Evolutionary conservation across 768 basidiomycete species (phyloP).

Genomic region (Pisolithus orientalis): DNA sequence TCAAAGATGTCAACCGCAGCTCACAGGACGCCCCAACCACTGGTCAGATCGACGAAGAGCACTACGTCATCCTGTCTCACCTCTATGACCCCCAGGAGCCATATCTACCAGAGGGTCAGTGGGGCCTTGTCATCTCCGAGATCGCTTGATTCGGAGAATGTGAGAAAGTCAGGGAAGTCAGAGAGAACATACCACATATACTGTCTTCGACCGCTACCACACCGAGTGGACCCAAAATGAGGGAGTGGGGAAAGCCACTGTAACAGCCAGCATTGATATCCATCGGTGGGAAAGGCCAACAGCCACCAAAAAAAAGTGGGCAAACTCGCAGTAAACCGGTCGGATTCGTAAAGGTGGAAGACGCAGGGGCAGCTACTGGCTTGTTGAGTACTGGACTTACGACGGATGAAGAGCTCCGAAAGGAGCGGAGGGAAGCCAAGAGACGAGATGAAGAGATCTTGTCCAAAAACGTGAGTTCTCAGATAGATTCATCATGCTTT

Average conservation of each 20-base stretch:
- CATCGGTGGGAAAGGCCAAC: slow-evolving; percentile 32
- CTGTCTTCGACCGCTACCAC: too few relatives aligned
- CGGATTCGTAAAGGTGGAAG: slow-evolving; percentile 74
- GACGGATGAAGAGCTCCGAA: slow-evolving; percentile 87
- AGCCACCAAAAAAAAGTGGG: slow-evolving; percentile 57
- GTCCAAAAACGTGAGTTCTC: slow-evolving; percentile 71
- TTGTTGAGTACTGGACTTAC: slow-evolving; percentile 39
- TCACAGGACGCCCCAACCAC: slow-evolving; percentile 68
- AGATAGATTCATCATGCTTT: not conserved
- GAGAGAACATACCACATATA: too few relatives aligned
- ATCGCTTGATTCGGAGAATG: slow-evolving; percentile 95
- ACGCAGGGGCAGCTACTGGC: too few relatives aligned
- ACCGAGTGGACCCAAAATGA: too few relatives aligned
- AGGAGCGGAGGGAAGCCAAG: slow-evolving; percentile 69
- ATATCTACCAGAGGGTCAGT: slow-evolving; percentile 89
- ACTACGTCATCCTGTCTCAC: slow-evolving; percentile 89
- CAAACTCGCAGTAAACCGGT: slow-evolving; percentile 78
- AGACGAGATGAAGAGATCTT: slow-evolving; percentile 77
- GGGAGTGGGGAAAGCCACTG: slow-evolving; percentile 49
- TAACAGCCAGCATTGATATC: slow-evolving; percentile 31
- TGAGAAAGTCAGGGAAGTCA: slow-evolving; percentile 80
- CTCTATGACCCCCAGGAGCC: slow-evolving; percentile 94
- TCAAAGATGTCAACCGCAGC: too few relatives aligned
- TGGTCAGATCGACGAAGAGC: slow-evolving; percentile 75
- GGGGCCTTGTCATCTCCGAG: too few relatives aligned